Evolutionary conservation across 2,329 filamentous ascomycete genomes (phyloP).

Genomic region (Xylariaceae sp.): DNA sequence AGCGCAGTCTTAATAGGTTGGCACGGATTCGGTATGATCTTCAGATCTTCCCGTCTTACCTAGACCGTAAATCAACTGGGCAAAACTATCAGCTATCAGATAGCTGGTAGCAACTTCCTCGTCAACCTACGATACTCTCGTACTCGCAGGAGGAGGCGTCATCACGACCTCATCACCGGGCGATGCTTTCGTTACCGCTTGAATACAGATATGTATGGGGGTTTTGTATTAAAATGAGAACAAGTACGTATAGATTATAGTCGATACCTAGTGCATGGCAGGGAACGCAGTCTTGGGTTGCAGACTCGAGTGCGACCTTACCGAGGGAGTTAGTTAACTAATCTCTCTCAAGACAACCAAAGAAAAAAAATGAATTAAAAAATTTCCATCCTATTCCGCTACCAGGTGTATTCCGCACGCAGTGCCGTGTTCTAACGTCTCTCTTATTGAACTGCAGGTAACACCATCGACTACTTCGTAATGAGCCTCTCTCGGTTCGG

Average conservation of each 20-base stretch:
- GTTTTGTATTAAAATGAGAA: not conserved
- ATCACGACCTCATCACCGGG: no score
- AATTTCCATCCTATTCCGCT: no score
- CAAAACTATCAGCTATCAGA: not conserved
- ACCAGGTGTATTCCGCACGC: no score
- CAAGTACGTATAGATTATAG: not conserved
- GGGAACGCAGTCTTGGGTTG: not conserved
- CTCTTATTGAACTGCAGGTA: no score
- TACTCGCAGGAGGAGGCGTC: not conserved
- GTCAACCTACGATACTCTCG: no score
- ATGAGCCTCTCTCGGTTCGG: no score
- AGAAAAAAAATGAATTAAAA: not conserved
- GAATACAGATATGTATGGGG: not conserved
- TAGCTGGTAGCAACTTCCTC: not conserved
- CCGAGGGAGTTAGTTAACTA: not conserved
- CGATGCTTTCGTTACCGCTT: not conserved
- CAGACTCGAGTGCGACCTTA: not conserved
- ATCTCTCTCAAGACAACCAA: not conserved
- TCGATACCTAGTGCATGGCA: no score
- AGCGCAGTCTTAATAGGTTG: not conserved
- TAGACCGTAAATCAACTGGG: not conserved
- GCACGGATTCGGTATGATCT: conserved; percentile 7
- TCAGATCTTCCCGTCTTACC: conserved; percentile 17
- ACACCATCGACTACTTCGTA: no score
- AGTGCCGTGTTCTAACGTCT: no score